phyloP scores from a whole-genome alignment of 2,329 filamentous ascomycete genomes.

The Aspergillus nomiae region DNA sequence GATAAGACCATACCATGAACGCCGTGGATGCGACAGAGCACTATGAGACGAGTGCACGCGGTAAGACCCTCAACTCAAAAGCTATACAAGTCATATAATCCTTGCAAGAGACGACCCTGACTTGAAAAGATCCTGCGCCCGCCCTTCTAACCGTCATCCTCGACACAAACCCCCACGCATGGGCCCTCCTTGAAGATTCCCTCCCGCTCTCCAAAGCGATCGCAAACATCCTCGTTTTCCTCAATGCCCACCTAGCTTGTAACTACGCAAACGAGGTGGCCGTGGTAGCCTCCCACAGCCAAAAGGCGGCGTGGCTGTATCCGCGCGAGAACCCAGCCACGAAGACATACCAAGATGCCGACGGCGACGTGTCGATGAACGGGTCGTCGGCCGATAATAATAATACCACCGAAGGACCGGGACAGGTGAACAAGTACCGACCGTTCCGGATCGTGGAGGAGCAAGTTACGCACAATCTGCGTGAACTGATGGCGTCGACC shows the following conservation, averaged over 20 bases:
- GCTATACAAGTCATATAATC: neutral
- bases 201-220: slow-evolving; percentile 82
- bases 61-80: slow-evolving; percentile 31
- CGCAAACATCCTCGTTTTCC: slow-evolving; percentile 88
- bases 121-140: slow-evolving; percentile 58
- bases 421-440: slow-evolving; percentile 83
- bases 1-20: slow-evolving; percentile 54
- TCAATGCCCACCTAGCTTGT: slow-evolving; percentile 93
- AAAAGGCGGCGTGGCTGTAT: slow-evolving; percentile 87
- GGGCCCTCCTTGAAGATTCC: slow-evolving; percentile 73
- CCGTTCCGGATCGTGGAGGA: slow-evolving; percentile 87
- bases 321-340: slow-evolving; percentile 48
- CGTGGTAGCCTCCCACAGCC: slow-evolving; percentile 84
- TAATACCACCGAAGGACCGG: slow-evolving; percentile 9
- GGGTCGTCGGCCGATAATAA: slow-evolving; percentile 33
- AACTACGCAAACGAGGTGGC: slow-evolving; percentile 93
- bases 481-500: slow-evolving; percentile 71
- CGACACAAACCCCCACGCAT: slow-evolving; percentile 95
- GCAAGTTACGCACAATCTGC: slow-evolving; percentile 73
- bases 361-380: slow-evolving; percentile 62
- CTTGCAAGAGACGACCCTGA: neutral
- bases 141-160: slow-evolving; percentile 88
- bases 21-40: slow-evolving; percentile 64
- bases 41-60: slow-evolving; percentile 51
- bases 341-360: slow-evolving; percentile 23